Percentiles rank a stretch among this genome's conserved stretches.
Evolutionary conservation across 129 eudicot genomes (phyloP).

Genomic region (Tanacetum coccineum): DNA sequence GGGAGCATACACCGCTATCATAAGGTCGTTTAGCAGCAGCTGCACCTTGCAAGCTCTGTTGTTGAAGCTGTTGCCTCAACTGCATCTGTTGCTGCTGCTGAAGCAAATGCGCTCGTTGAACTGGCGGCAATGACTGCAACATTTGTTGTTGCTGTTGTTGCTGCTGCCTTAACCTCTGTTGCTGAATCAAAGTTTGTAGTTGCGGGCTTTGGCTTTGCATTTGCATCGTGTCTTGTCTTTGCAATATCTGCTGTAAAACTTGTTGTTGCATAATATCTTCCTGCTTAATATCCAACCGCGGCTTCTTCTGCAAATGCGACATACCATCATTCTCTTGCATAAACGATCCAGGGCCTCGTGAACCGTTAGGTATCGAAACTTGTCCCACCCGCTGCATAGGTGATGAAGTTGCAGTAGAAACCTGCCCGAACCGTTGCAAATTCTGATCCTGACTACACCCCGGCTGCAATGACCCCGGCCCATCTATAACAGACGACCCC

Average conservation of each 20-base stretch:
- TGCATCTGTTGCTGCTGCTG: constrained; percentile 68
- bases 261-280: constrained; percentile 81
- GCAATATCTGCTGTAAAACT: constrained; percentile 72
- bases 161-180: constrained; percentile 74
- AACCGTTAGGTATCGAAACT: constrained; percentile 48
- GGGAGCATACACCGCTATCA: constrained; percentile 84
- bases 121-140: constrained; percentile 72
- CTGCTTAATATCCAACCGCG: constrained; percentile 79
- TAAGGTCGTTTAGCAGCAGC: constrained; percentile 62
- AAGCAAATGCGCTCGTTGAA: constrained; percentile 75
- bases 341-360: constrained; percentile 56
- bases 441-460: constrained; percentile 56
- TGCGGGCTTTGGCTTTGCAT: constrained; percentile 75
- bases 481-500: constrained; percentile 73
- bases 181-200: constrained; percentile 70
- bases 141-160: constrained; percentile 76
- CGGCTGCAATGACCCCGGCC: constrained; percentile 45
- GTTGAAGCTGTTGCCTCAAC: constrained; percentile 44
- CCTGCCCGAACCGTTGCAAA: constrained; percentile 50
- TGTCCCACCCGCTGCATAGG: constrained; percentile 54
- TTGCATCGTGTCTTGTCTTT: constrained; percentile 78
- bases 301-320: constrained; percentile 86
- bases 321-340: constrained; percentile 49
- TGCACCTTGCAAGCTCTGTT: constrained; percentile 61
- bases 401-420: constrained; percentile 51